These are phyloP conservation scores for Acrodontium crateriforme DNA, from an alignment of 2,329 filamentous ascomycete genomes.

Conservation along the genomic window DNA sequence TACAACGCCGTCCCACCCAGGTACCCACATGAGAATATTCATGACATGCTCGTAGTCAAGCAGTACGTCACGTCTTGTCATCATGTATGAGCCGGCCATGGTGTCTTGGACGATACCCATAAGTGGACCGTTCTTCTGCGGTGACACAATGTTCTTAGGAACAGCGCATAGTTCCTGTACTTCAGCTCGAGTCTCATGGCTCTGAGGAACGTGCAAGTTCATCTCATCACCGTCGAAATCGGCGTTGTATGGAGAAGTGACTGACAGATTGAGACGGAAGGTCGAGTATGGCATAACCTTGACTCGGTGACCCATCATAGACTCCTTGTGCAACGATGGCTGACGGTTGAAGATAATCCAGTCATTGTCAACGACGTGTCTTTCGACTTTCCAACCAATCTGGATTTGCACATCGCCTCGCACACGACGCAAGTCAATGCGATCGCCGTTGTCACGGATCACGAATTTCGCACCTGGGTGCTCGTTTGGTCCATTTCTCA, in stretches of 20 bases:
- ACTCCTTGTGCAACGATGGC: slow-evolving; percentile 97
- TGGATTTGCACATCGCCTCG: slow-evolving; percentile 78
- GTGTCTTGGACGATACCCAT: slow-evolving; percentile 99
- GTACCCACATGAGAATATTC: slow-evolving; percentile 96
- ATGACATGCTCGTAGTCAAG: slow-evolving; percentile 82
- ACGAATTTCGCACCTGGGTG: slow-evolving; percentile 96
- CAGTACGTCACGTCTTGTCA: slow-evolving; percentile 86
- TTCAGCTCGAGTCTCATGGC: slow-evolving; percentile 90
- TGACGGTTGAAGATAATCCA: slow-evolving; percentile 99
- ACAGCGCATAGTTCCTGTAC: slow-evolving; percentile 92
- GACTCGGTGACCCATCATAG: slow-evolving; percentile 99
- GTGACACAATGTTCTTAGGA: slow-evolving; percentile 96
- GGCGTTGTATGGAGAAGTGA: slow-evolving; percentile 97
- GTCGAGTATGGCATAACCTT: slow-evolving; percentile 98
- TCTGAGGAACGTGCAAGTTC: slow-evolving; percentile 98
- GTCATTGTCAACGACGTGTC: slow-evolving; percentile 89
- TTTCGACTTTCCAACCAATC: slow-evolving; percentile 97
- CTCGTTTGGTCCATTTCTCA: slow-evolving; percentile 86
- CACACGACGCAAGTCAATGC: slow-evolving; percentile 89
- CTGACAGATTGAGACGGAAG: slow-evolving; percentile 91
- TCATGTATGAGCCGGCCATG: slow-evolving; percentile 90
- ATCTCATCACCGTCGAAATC: slow-evolving; percentile 99
- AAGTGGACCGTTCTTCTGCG: slow-evolving; percentile 86
- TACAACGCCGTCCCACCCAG: slow-evolving; percentile 91
- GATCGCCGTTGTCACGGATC: slow-evolving; percentile 80